A percentile compares a stretch with the other conserved stretches of the same genome.
Conservation (phyloP, 2,329 filamentous ascomycete genomes). For the Metarhizium robertsii region DNA sequence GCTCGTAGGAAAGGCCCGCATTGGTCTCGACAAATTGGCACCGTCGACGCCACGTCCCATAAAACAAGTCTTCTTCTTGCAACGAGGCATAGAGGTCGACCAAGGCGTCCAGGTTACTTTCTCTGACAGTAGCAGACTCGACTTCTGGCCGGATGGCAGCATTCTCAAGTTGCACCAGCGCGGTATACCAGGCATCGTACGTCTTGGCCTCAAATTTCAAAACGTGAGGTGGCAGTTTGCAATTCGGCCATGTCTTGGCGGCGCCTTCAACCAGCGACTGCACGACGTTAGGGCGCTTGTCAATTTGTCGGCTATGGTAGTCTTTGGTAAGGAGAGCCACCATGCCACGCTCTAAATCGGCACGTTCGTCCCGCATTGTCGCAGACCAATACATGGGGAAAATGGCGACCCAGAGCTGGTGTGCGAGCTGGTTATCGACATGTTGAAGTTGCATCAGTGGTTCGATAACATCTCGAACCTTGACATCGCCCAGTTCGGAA, state of each 20-base stretch:
- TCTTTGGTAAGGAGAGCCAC: slow-evolving; percentile 89
- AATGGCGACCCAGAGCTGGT: slow-evolving; percentile 81
- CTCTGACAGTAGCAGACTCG: slow-evolving; percentile 74
- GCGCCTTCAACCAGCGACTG: slow-evolving; percentile 85
- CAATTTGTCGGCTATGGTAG: slow-evolving; percentile 88
- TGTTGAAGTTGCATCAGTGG: slow-evolving; percentile 90
- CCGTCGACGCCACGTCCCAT: slow-evolving; percentile 89
- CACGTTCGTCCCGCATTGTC: slow-evolving; percentile 75
- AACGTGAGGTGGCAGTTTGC: slow-evolving; percentile 90
- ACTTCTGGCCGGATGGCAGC: slow-evolving; percentile 74
- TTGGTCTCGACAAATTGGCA: slow-evolving; percentile 98
- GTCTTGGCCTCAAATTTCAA: slow-evolving; percentile 92
- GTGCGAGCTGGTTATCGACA: slow-evolving; percentile 68
- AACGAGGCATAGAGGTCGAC: slow-evolving; percentile 84
- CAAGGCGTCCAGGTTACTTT: slow-evolving; percentile 94
- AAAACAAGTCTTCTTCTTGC: slow-evolving; percentile 94
- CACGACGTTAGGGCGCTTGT: slow-evolving; percentile 90
- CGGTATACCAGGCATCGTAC: slow-evolving; percentile 97
- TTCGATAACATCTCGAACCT: slow-evolving; percentile 79
- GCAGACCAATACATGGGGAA: slow-evolving; percentile 95
- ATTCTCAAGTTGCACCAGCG: slow-evolving; percentile 81
- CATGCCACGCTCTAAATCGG: slow-evolving; percentile 83
- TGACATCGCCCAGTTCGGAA: slow-evolving; percentile 73
- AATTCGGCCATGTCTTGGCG: slow-evolving; percentile 73
- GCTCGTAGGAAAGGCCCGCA: slow-evolving; percentile 92